These are phyloP conservation scores for Tritrichomonas musculus DNA, from an alignment of 208 protist species.

Conservation along the genomic window DNA sequence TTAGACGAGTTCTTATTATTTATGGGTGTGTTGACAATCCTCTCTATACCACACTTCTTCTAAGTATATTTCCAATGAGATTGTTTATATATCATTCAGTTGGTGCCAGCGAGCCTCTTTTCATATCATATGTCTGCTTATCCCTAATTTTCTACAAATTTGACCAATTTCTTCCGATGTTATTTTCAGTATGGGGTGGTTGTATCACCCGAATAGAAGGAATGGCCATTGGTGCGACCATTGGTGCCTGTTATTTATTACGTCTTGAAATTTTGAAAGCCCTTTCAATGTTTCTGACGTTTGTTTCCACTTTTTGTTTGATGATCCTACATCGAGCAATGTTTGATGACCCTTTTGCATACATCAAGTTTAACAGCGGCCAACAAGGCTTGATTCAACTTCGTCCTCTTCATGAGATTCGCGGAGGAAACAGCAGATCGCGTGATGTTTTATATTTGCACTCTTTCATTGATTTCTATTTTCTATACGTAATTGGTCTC, in stretches of 20 bases:
- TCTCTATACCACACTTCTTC: not conserved
- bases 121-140: not conserved
- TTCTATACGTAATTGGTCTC: not conserved
- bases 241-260: not conserved
- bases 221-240: not conserved
- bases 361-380: not conserved
- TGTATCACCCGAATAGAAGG: conserved; percentile 14
- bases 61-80: not conserved
- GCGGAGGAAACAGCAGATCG: not conserved
- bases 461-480: not conserved
- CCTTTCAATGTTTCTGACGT: conserved; percentile 1
- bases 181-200: not conserved
- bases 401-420: not conserved
- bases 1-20: not conserved
- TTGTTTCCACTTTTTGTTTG: not conserved
- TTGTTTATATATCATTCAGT: conserved; percentile 8
- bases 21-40: not conserved
- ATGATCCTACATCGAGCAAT: not conserved
- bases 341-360: not conserved
- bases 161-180: not conserved
- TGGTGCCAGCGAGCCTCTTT: not conserved
- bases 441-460: not conserved
- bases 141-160: not conserved
- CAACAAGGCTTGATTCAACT: not conserved
- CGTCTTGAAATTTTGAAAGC: not conserved